Evolutionary conservation across 2,329 filamentous ascomycete genomes (phyloP), one percentile per base, ranked within the genome.

Genomic region (Delphinella strobiligena): DNA sequence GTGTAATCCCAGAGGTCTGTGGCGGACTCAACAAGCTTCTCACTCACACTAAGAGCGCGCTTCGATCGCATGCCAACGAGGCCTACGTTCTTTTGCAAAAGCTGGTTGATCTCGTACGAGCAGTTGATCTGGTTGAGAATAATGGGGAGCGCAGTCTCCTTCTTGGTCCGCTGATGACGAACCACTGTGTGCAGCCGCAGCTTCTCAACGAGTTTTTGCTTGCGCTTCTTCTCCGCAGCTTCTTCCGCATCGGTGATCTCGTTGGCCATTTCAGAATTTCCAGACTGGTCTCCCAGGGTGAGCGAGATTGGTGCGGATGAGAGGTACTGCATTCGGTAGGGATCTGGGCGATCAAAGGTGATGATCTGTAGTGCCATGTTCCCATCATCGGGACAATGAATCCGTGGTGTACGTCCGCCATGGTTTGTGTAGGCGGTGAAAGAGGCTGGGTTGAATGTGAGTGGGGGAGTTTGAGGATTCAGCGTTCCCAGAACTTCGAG

Each of bases 71-170:
- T 76, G 1, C 87, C 83, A 36, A 98, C 78, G 29, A 89, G 69
- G n/a, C 80, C 78, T 32, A 87, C 82, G 52, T 96, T 98, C 55
- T 82, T 89, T 51, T 94, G 86, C 49, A 98, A 68, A 30, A 94
- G 68, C 49, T 78, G 72, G 46, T 91, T 81, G 42, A 98, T 71
- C 60, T 98, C 93, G 66, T 80, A 87, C 0, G 88, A 86, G 71
- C 91, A 98, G 54, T 98, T 98, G 57, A 96, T 82, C 62, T 96
- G 89, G 51, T 88, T 86, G 49, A 95, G 74, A 43, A 96, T 88
- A 41, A 76, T 77, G 4, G 80, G 73, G 19, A 98, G 67, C 1
- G 83, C 81, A 45, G 77, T 73, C 58, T 98, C 91, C 52, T 94
- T 89, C 44, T 79, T 74, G 1, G 89, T 91, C 2, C 80, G 75